Conservation (phyloP, 2,329 filamentous ascomycete genomes). For the Fusarium verrucosum region DNA sequence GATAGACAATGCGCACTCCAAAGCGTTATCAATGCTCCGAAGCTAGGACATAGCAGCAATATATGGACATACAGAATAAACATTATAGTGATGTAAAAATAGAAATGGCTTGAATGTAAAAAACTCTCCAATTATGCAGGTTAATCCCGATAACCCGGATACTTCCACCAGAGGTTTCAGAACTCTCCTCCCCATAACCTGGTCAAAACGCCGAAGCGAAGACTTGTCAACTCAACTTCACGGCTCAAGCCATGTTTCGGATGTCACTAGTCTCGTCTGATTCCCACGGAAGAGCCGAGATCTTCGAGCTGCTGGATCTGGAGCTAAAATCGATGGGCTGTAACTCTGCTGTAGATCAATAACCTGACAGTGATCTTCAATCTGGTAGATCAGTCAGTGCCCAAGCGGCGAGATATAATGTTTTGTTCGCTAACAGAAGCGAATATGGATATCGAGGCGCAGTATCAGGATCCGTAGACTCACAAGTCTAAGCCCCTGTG, state of each 20-base stretch:
- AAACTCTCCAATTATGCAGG: neutral
- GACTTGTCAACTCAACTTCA: neutral
- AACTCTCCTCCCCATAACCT: neutral
- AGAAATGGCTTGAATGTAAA: neutral
- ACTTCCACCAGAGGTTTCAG: neutral
- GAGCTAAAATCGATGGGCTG: slow-evolving; percentile 13
- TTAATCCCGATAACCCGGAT: neutral
- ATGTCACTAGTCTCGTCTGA: slow-evolving; percentile 18
- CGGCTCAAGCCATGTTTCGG: slow-evolving; percentile 6
- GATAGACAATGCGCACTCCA: neutral
- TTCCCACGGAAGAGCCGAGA: slow-evolving; percentile 8
- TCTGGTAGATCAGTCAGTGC: slow-evolving; percentile 12
- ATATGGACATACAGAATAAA: neutral
- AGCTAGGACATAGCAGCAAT: no score
- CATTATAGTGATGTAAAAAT: neutral
- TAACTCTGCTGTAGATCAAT: slow-evolving; percentile 13
- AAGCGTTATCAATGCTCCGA: neutral
- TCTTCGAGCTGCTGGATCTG: slow-evolving; percentile 18
- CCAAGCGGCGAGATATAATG: neutral
- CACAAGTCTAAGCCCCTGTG: neutral
- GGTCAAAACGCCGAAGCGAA: slow-evolving; percentile 4
- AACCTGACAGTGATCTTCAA: neutral
- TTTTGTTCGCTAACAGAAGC: neutral
- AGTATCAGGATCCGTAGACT: neutral
- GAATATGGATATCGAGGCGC: neutral